Base-by-base conservation (phyloP, 106 monocot genomes). In the Apostasia shenzhenica region DNA sequence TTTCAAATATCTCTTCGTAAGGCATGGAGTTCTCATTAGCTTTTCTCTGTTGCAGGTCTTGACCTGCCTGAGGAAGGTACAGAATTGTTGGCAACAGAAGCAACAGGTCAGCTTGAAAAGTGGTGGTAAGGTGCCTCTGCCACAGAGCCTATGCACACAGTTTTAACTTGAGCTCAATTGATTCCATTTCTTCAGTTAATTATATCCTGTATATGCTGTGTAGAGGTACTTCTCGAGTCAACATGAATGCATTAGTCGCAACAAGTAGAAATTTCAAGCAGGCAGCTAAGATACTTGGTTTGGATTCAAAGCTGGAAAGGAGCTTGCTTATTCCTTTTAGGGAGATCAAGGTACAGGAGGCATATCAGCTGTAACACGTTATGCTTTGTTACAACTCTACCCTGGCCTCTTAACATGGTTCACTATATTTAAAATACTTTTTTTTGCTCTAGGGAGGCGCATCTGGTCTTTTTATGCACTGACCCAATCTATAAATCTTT, bases 321-420 rank as follows among this genome's bases (percentile, higher is more conserved):
- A 86, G 91, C 68, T 78, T 95, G 52, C 82, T 94, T 11, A 94
- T 94, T 67, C 94, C 94, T 8, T 94, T 94, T 69, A 91, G 94
- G 57, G 95, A 95, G 67, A 95, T 95, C 82, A 95, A 95, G 95
- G 95, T 88, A 55, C 41, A 46, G 43, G 45, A 14, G n/a, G 45
- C 39, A 63, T 63, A 45, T 8, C 50, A 5, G 50, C 8, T 8
- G 8, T 50, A 50, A 5, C 8, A 50, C 50, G 4, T 26, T 26
- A 26, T 26, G 26, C 26, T 26, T 26, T 26, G 26, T 26, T 26
- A 26, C 26, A 26, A 26, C 26, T 26, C 26, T 26, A 26, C 26
- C 26, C 13, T 54, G 54, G 54, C 54, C 13, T 54, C 54, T 26
- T 26, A 26, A 26, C 26, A 26, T 26, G 26, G 26, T 26, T 26